Base-by-base conservation (phyloP, 305 asterid genomes). In the Withania somnifera region DNA sequence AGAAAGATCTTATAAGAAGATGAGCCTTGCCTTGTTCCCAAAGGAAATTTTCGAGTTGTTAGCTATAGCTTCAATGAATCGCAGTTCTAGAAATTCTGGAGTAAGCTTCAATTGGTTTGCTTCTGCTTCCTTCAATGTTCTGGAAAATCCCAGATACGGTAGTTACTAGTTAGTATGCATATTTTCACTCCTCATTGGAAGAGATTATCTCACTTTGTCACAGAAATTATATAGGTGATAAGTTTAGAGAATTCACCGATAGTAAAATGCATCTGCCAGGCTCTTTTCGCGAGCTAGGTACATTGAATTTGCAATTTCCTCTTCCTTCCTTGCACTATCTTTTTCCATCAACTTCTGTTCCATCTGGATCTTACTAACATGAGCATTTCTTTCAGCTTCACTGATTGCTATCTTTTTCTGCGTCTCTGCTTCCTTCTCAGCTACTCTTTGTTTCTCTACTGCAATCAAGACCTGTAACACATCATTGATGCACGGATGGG, bases 341-440 rank as follows among this genome's bases (percentile, higher is more conserved):
- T 93, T 97, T 87, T 97, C 99, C 92, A 84, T 92, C 91, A 97
- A 89, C 88, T 88, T 97, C 85, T 91, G 97, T 84, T 93, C 98
- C 99, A 97, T 97, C 83, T 90, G 95, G 75, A 97, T 97, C 91
- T 85, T 91, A 89, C 99, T 97, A 32, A 97, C 95, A 79, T 94
- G 98, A 86, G 99, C 94, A 81, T 90, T 5, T 82, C 93, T 93
- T 87, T 97, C 97, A 20, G 99, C 99, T 88, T 94, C 99, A 83
- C 97, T 94, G 51, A 97, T 87, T 42, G 99, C 99, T 53, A 97
- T 93, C 87, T 94, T 97, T 87, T 93, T 91, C 82, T 90, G 90
- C 1, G 98, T 97, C 88, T 97, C 99, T 28, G 99, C 99, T 91
- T 97, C 98, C 90, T 97, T 97, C 91, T 97, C 98, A 32, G 97